Conservation (phyloP, 129 eudicot genomes). For the Smallanthus sonchifolius region DNA sequence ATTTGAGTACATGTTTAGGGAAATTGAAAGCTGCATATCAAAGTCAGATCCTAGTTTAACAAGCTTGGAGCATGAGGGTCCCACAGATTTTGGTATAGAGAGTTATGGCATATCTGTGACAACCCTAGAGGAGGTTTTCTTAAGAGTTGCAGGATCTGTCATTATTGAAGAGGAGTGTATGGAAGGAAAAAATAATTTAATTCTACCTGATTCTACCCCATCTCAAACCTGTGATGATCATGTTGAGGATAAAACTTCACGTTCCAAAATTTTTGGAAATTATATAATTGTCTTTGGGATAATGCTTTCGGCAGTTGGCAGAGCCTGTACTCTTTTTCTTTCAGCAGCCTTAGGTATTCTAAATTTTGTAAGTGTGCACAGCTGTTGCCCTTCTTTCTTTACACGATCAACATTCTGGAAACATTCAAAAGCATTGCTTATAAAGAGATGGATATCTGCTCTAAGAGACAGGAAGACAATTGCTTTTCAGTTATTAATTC, state of each 20-base stretch:
- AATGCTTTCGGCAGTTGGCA: slow-evolving; percentile 43
- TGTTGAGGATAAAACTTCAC: slow-evolving; percentile 32
- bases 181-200: slow-evolving; percentile 27
- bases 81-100: slow-evolving; percentile 61
- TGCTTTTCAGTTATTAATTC: slow-evolving; percentile 84
- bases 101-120: slow-evolving; percentile 97
- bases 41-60: slow-evolving; percentile 35
- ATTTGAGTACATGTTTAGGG: slow-evolving; percentile 90
- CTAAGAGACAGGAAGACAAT: slow-evolving; percentile 77
- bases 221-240: slow-evolving; percentile 37
- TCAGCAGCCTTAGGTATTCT: slow-evolving; percentile 49
- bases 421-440: slow-evolving; percentile 83
- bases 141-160: slow-evolving; percentile 91
- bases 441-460: slow-evolving; percentile 85
- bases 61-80: slow-evolving; percentile 31
- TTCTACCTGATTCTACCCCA: slow-evolving; percentile 33
- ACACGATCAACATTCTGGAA: slow-evolving; percentile 86
- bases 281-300: slow-evolving; percentile 44
- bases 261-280: slow-evolving; percentile 51
- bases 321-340: slow-evolving; percentile 39
- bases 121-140: slow-evolving; percentile 94
- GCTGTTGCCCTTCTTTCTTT: slow-evolving; percentile 67
- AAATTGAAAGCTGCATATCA: slow-evolving; percentile 81
- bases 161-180: slow-evolving; percentile 51
- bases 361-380: slow-evolving; percentile 56